Percentiles rank a stretch among this genome's conserved stretches.
phyloP scores from a whole-genome alignment of 352 stramenopile genomes.

The Thalassiosira hispida region DNA sequence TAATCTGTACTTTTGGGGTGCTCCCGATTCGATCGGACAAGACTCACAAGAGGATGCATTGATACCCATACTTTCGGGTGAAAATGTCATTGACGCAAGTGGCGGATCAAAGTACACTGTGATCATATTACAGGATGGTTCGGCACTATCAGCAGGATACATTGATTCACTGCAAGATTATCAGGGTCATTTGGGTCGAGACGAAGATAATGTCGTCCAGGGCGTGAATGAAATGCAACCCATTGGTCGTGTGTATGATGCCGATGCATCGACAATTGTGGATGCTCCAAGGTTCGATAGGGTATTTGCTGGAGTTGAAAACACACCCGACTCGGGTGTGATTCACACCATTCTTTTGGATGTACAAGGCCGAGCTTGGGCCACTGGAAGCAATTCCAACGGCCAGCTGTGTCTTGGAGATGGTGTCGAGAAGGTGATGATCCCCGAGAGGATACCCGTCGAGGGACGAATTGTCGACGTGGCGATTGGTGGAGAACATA shows the following conservation, averaged over 20 bases:
- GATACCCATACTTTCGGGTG: conserved; percentile 3
- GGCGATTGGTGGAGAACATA: conserved; percentile 21
- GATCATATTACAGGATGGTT: conserved; percentile 16
- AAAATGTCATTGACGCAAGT: conserved; percentile 9
- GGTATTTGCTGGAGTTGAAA: conserved; percentile 27
- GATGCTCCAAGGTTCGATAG: conserved; percentile 13
- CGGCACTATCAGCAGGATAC: conserved; percentile 9
- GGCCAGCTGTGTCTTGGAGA: conserved; percentile 5
- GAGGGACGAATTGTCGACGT: conserved; percentile 21
- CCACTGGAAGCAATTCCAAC: conserved; percentile 10
- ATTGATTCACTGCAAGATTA: conserved; percentile 16
- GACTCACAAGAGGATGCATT: not conserved
- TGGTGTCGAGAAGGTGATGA: conserved; percentile 7
- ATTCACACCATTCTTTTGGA: conserved; percentile 30
- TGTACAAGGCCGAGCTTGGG: conserved; percentile 16
- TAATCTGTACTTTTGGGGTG: conserved; percentile 14
- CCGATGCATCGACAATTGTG: conserved; percentile 1
- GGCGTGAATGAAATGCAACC: conserved; percentile 13
- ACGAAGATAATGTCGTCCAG: conserved; percentile 5
- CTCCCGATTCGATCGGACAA: conserved; percentile 20
- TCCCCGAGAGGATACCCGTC: conserved; percentile 16
- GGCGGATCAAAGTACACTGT: conserved; percentile 21
- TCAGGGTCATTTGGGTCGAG: conserved; percentile 19
- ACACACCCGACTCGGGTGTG: conserved; percentile 7
- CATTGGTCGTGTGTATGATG: conserved; percentile 11